These are phyloP conservation scores for Cladosporium austrohemisphaericum DNA, from an alignment of 2,329 filamentous ascomycete species.

Conservation along the genomic window DNA sequence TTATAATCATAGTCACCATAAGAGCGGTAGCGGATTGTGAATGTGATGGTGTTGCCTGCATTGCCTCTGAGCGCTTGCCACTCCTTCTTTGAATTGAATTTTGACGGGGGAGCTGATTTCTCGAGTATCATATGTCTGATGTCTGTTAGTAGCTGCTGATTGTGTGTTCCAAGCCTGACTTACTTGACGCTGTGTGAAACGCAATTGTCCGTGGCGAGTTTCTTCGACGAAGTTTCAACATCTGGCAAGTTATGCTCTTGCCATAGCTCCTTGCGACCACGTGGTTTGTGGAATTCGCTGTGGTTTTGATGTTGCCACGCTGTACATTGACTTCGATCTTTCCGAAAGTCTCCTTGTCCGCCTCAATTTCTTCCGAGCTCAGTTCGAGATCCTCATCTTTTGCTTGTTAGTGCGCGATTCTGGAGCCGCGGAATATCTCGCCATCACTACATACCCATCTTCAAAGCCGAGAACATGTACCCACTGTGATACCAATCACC, in stretches of 20 bases:
- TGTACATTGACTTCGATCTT: background rate
- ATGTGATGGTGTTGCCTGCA: background rate
- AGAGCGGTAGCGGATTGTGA: constrained; percentile 5
- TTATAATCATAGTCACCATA: background rate
- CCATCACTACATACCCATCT: no score
- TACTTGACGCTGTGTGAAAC: background rate
- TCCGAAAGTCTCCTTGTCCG: background rate
- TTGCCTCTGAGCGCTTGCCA: background rate
- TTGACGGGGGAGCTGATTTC: background rate
- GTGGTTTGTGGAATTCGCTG: no score
- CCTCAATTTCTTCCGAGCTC: background rate
- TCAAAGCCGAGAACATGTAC: no score
- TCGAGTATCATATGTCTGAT: background rate
- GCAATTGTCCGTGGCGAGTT: background rate
- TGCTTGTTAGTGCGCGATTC: background rate
- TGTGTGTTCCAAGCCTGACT: background rate
- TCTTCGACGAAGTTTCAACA: no score
- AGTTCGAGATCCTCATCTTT: background rate
- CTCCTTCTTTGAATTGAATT: background rate
- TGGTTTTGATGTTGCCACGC: background rate
- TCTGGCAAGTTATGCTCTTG: background rate
- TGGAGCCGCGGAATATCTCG: no score
- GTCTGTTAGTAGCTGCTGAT: background rate
- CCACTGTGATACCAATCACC: no score
- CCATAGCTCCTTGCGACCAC: background rate